Percentiles rank a stretch among this genome's conserved stretches.
These are phyloP conservation scores for Penstemon newberryi DNA, from an alignment of 257 asterid genomes.

Conservation along the genomic window DNA sequence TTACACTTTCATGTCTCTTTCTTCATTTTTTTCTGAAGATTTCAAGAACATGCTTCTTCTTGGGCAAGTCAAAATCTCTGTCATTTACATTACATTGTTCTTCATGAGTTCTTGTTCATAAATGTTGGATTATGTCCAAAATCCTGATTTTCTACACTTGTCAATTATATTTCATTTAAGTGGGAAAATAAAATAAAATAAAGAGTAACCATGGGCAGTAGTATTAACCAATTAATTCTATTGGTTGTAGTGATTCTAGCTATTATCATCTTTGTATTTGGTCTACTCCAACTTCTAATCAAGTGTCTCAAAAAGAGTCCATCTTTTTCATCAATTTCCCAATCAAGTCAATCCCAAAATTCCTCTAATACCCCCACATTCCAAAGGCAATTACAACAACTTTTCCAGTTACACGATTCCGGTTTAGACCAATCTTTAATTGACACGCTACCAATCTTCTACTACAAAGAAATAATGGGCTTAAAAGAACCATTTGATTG, in stretches of 20 bases:
- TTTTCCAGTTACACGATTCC: constrained; percentile 37
- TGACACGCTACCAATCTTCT: constrained; percentile 42
- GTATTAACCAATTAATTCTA: constrained; percentile 43
- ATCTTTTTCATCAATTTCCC: constrained; percentile 51
- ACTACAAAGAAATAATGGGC: constrained; percentile 43
- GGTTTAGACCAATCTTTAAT: constrained; percentile 46
- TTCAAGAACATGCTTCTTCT: constrained; percentile 18
- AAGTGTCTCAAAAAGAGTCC: constrained; percentile 45
- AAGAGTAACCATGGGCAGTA: constrained; percentile 41
- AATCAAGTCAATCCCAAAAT: constrained; percentile 46
- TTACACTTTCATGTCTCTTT: constrained; percentile 12
- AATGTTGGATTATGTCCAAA: background rate
- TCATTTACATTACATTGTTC: background rate
- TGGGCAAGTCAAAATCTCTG: constrained; percentile 2
- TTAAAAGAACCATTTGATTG: constrained; percentile 46
- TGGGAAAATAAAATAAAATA: no score
- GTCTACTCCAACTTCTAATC: constrained; percentile 48
- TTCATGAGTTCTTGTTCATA: constrained; percentile 25
- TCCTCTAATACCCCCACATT: constrained; percentile 42
- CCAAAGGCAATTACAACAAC: constrained; percentile 37
- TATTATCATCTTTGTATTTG: constrained; percentile 51
- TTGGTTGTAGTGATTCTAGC: constrained; percentile 51
- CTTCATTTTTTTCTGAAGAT: background rate
- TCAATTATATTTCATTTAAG: no score
- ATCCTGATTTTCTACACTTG: constrained; percentile 12